Evolutionary conservation across 129 eudicot species (phyloP).

Genomic region (Kitagawia praeruptora): DNA sequence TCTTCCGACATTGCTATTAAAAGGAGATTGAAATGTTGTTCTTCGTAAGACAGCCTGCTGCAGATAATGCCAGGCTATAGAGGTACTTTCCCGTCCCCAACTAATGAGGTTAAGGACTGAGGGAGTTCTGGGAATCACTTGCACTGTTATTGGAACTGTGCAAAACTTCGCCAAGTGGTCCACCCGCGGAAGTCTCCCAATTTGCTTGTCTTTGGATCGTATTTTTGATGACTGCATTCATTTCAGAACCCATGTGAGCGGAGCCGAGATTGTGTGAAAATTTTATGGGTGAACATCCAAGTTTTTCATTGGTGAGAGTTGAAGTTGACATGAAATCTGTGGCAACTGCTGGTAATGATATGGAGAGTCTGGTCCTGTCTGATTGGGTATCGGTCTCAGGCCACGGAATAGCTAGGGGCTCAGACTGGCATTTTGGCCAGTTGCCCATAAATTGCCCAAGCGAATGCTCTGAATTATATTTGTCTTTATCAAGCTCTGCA

Average conservation of each 20-base stretch:
- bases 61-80: slow-evolving; percentile 40
- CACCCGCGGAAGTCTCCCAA: slow-evolving; percentile 76
- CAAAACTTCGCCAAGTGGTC: slow-evolving; percentile 84
- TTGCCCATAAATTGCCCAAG: slow-evolving; percentile 67
- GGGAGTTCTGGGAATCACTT: slow-evolving; percentile 16
- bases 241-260: slow-evolving; percentile 49
- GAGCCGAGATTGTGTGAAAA: slow-evolving; percentile 29
- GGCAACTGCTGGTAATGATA: slow-evolving; percentile 28
- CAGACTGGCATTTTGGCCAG: slow-evolving; percentile 42
- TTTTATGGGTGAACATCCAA: slow-evolving; percentile 38
- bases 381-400: slow-evolving; percentile 4
- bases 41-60: slow-evolving; percentile 67
- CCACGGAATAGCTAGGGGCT: not conserved
- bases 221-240: slow-evolving; percentile 15
- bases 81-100: slow-evolving; percentile 50
- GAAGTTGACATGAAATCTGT: slow-evolving; percentile 51
- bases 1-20: slow-evolving; percentile 70
- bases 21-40: slow-evolving; percentile 44
- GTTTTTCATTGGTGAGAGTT: slow-evolving; percentile 42
- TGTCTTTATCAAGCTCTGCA: slow-evolving; percentile 17
- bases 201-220: slow-evolving; percentile 29
- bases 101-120: slow-evolving; percentile 42
- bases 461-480: slow-evolving; percentile 28
- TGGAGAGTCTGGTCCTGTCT: slow-evolving; percentile 31
- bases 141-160: slow-evolving; percentile 35